Evolutionary conservation across 805 yeast species (phyloP).

Genomic region (Debaryomyces hansenii): DNA sequence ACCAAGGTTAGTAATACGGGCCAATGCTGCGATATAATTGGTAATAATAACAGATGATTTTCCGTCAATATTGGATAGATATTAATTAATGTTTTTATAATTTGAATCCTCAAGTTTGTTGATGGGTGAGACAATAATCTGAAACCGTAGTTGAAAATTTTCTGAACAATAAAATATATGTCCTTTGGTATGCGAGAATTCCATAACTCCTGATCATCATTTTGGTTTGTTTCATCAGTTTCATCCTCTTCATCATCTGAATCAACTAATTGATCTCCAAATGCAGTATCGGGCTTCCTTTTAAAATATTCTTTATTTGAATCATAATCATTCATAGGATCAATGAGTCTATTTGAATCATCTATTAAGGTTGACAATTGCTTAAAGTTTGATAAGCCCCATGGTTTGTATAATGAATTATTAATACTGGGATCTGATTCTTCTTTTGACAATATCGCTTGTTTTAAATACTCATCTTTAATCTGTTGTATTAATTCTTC

Average conservation of each 20-base stretch:
- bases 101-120: slow-evolving; percentile 50
- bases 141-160: slow-evolving; percentile 69
- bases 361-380: slow-evolving; percentile 48
- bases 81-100: slow-evolving; percentile 46
- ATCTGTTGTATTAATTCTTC: slow-evolving; percentile 53
- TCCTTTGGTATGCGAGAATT: slow-evolving; percentile 61
- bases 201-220: slow-evolving; percentile 47
- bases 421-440: slow-evolving; percentile 6
- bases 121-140: slow-evolving; percentile 69
- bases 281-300: slow-evolving; percentile 37
- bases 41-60: slow-evolving; percentile 29
- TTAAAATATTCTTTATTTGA: slow-evolving; percentile 38
- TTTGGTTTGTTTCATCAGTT: slow-evolving; percentile 11
- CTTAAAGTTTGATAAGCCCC: slow-evolving; percentile 54
- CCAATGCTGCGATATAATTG: slow-evolving; percentile 36
- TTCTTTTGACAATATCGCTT: neutral
- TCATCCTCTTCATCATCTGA: slow-evolving; percentile 34
- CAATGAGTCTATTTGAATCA: slow-evolving; percentile 26
- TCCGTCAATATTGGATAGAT: slow-evolving; percentile 33
- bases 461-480: slow-evolving; percentile 8
- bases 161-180: slow-evolving; percentile 58
- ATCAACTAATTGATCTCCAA: slow-evolving; percentile 22
- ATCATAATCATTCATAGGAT: slow-evolving; percentile 31
- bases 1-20: slow-evolving; percentile 23
- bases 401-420: slow-evolving; percentile 43